A percentile compares a stretch with the other conserved stretches of the same genome.
phyloP scores from a whole-genome alignment of 2,329 filamentous ascomycete genomes.

The Penicillium sclerotigenum region DNA sequence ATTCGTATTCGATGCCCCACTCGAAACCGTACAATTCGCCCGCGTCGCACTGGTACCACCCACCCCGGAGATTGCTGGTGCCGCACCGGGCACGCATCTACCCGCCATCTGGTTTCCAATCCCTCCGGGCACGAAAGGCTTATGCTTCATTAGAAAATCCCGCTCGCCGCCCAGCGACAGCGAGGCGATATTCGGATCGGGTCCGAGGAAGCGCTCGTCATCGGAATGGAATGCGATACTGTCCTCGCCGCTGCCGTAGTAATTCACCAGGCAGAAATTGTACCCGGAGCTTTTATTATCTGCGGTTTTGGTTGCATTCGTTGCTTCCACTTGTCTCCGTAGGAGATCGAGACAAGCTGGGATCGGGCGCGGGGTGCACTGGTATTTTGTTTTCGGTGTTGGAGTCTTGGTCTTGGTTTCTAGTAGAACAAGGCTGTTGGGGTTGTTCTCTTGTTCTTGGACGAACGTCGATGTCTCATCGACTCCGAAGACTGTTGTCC shows the following conservation, averaged over 20 bases:
- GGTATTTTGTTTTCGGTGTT: conserved; percentile 50
- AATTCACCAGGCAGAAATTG: conserved; percentile 80
- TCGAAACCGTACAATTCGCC: neutral
- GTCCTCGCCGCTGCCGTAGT: conserved; percentile 73
- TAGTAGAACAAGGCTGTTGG: conserved; percentile 17
- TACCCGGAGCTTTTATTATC: conserved; percentile 55
- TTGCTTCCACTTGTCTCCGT: conserved; percentile 60
- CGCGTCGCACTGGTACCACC: neutral
- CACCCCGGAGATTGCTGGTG: neutral
- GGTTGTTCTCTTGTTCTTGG: conserved; percentile 4
- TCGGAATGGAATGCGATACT: conserved; percentile 79
- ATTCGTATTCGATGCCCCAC: neutral
- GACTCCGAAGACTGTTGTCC: conserved; percentile 59
- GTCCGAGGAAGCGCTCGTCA: conserved; percentile 72
- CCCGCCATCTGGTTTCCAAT: conserved; percentile 20
- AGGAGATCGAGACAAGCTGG: conserved; percentile 67
- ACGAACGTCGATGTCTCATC: conserved; percentile 63
- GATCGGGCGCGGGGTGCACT: conserved; percentile 64
- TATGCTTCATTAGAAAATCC: conserved; percentile 78
- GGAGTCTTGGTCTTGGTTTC: conserved; percentile 44
- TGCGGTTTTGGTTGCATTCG: conserved; percentile 35
- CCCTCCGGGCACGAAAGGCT: conserved; percentile 46
- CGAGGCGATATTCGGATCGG: conserved; percentile 68
- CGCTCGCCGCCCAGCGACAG: conserved; percentile 69
- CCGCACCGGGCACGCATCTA: conserved; percentile 27